Conservation (phyloP, 2,329 filamentous ascomycete genomes). For the Xylariales sp. region DNA sequence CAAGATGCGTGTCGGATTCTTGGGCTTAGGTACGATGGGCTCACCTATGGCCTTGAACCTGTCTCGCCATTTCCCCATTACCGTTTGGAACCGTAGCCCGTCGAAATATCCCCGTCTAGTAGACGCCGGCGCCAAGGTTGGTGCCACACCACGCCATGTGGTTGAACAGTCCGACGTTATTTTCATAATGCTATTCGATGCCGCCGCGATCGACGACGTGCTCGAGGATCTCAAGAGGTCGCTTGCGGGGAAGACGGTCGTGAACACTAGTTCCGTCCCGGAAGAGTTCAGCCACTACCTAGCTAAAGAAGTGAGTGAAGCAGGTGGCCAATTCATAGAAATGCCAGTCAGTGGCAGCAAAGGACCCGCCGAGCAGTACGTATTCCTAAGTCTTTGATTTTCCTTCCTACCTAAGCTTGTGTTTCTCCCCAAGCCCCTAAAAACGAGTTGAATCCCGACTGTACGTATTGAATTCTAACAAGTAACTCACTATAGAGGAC, state of each 20-base stretch:
- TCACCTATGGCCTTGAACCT: slow-evolving; percentile 52
- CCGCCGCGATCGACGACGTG: slow-evolving; percentile 43
- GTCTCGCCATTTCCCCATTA: slow-evolving; percentile 43
- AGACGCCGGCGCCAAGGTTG: slow-evolving; percentile 41
- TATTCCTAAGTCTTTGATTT: not conserved
- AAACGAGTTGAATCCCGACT: not conserved
- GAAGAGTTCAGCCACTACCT: slow-evolving; percentile 45
- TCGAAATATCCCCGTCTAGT: slow-evolving; percentile 45
- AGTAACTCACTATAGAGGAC: slow-evolving; percentile 28
- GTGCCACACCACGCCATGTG: slow-evolving; percentile 44
- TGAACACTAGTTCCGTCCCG: slow-evolving; percentile 50
- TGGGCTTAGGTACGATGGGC: slow-evolving; percentile 51
- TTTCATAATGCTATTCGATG: slow-evolving; percentile 51
- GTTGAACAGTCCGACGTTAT: slow-evolving; percentile 46
- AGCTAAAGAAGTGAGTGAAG: slow-evolving; percentile 39
- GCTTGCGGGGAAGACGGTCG: slow-evolving; percentile 48
- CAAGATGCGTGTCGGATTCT: slow-evolving; percentile 46
- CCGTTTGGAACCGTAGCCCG: slow-evolving; percentile 50
- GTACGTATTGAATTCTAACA: not conserved
- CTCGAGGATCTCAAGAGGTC: slow-evolving; percentile 42
- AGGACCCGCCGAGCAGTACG: slow-evolving; percentile 47
- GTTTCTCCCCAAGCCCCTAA: not conserved
- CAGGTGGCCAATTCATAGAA: slow-evolving; percentile 49
- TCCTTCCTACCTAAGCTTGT: not conserved
- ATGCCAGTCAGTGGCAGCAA: slow-evolving; percentile 54